Evolutionary conservation across 768 basidiomycete genomes (phyloP).

Genomic region (Cystoderma amianthinum): DNA sequence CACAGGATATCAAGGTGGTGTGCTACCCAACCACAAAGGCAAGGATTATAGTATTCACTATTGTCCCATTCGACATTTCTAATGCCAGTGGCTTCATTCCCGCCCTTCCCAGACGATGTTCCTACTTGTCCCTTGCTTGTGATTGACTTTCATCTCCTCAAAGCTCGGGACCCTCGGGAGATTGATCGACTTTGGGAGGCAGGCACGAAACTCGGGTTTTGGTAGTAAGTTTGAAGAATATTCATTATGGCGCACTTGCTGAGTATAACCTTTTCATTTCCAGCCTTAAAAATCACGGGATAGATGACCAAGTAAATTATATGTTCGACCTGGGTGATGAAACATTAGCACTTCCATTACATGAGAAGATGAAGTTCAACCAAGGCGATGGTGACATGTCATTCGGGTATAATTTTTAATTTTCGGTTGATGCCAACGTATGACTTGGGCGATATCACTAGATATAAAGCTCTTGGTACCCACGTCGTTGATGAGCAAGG

Average conservation of each 20-base stretch:
- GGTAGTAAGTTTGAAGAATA: slow-evolving; percentile 39
- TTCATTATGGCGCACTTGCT: neutral
- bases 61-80: no score
- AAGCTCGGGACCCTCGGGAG: slow-evolving; percentile 30
- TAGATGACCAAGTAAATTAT: slow-evolving; percentile 29
- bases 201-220: slow-evolving; percentile 49
- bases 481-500: slow-evolving; percentile 52
- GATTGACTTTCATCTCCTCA: slow-evolving; percentile 41
- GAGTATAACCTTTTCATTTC: neutral
- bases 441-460: slow-evolving; percentile 6
- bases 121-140: slow-evolving; percentile 44
- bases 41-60: no score
- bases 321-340: slow-evolving; percentile 50
- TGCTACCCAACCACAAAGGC: no score
- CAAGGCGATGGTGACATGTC: slow-evolving; percentile 37
- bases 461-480: slow-evolving; percentile 52
- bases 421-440: slow-evolving; percentile 6
- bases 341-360: slow-evolving; percentile 39
- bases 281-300: slow-evolving; percentile 47
- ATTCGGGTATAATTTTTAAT: slow-evolving; percentile 20
- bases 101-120: slow-evolving; percentile 42
- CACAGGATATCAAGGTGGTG: no score
- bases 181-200: slow-evolving; percentile 43
- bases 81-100: slow-evolving; percentile 4
- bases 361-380: slow-evolving; percentile 48